Percentiles rank a stretch among this genome's conserved stretches.
phyloP scores from a whole-genome alignment of 345 rosid genomes.

The thale cress (Arabidopsis thaliana) region TAIR10.1 NC_003070.9:18283001-18283500 shows the following conservation, averaged over 20 bases:
- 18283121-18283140: not conserved
- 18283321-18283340: constrained; percentile 7
- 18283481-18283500: constrained; percentile 91
- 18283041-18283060: not conserved
- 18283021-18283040: not conserved
- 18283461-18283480: constrained; percentile 95
- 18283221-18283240: constrained; percentile 78
- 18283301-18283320: constrained; percentile 90
- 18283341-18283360: not conserved
- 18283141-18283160: constrained; percentile 37
- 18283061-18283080: not conserved
- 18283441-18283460: constrained; percentile 54
- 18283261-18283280: constrained; percentile 99
- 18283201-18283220: constrained; percentile 91
- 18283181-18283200: constrained; percentile 53
- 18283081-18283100: not conserved
- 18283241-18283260: constrained; percentile 80
- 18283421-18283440: not conserved
- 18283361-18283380: not conserved
- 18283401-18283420: not conserved
- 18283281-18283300: constrained; percentile 73
- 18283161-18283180: constrained; percentile 49
- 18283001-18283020: constrained; percentile 4
- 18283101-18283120: not conserved
- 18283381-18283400: not conserved